These are phyloP conservation scores for Bidens hawaiensis DNA, from an alignment of 140 eudicot species.

Conservation along the genomic window DNA sequence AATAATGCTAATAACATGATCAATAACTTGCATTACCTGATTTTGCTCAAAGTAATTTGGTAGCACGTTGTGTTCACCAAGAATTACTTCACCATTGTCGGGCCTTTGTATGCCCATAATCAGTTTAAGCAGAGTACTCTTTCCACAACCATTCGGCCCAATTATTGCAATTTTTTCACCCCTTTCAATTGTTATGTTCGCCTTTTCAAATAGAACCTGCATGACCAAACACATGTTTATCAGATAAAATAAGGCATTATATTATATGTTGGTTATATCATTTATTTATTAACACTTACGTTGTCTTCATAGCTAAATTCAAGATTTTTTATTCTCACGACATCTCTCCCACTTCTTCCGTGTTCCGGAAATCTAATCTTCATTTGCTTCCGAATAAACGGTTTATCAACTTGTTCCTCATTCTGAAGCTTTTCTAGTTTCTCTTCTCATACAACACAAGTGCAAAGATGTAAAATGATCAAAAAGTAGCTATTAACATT, in stretches of 20 bases:
- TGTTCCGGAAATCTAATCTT: slow-evolving; percentile 96
- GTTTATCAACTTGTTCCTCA: slow-evolving; percentile 90
- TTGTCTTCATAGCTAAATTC: slow-evolving; percentile 71
- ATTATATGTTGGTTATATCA: background rate
- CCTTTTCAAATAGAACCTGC: slow-evolving; percentile 82
- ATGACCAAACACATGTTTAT: slow-evolving; percentile 2
- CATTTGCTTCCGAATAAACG: slow-evolving; percentile 91
- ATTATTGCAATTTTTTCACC: slow-evolving; percentile 96
- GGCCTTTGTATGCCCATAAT: slow-evolving; percentile 75
- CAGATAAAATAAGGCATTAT: slow-evolving; percentile 5
- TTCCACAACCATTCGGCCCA: slow-evolving; percentile 98
- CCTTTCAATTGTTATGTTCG: slow-evolving; percentile 65
- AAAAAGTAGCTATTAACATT: background rate
- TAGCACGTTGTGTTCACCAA: slow-evolving; percentile 92
- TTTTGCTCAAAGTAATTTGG: slow-evolving; percentile 99
- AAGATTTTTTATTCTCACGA: slow-evolving; percentile 56
- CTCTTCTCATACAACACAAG: slow-evolving; percentile 36
- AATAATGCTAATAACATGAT: too few species aligned
- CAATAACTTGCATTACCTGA: slow-evolving; percentile 47
- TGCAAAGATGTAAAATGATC: too few species aligned
- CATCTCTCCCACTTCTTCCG: slow-evolving; percentile 85
- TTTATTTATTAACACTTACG: slow-evolving; percentile 44
- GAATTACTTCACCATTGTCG: slow-evolving; percentile 60
- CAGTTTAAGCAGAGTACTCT: slow-evolving; percentile 80
- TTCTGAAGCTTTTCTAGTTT: slow-evolving; percentile 96